Percentiles rank a stretch among this genome's conserved stretches.
Conservation (phyloP, 2,329 filamentous ascomycete genomes). For the Paraphoma sp. region DNA sequence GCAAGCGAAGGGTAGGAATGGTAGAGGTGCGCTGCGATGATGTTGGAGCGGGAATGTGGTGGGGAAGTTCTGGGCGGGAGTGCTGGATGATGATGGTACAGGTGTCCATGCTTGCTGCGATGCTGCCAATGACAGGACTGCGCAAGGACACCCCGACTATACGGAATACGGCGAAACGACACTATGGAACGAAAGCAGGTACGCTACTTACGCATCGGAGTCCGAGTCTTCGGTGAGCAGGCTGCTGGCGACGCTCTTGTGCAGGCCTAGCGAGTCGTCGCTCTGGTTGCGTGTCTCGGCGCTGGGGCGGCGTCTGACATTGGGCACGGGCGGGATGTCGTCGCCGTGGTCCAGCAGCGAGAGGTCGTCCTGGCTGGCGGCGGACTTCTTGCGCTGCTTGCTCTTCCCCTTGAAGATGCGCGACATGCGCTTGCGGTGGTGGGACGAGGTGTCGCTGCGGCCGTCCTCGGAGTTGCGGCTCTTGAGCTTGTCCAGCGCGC, state of each 20-base stretch:
- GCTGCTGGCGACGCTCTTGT: constrained; percentile 56
- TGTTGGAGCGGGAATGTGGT: constrained; percentile 20
- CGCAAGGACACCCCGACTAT: constrained; percentile 4
- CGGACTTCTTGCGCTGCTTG: constrained; percentile 34
- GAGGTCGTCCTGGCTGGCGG: constrained; percentile 37
- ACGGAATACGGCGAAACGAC: constrained; percentile 11
- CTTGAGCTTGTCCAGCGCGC: constrained; percentile 49
- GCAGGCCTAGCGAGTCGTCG: constrained; percentile 51
- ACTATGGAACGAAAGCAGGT: constrained; percentile 8
- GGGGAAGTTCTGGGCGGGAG: constrained; percentile 23
- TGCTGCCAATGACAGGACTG: neutral
- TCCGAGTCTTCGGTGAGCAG: constrained; percentile 61
- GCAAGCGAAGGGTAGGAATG: constrained; percentile 13
- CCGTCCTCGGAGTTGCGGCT: constrained; percentile 50
- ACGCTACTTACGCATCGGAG: constrained; percentile 54
- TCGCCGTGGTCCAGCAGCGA: constrained; percentile 26
- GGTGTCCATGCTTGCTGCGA: constrained; percentile 26
- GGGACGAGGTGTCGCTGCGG: constrained; percentile 49
- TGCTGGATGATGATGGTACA: constrained; percentile 23
- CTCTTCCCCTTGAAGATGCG: constrained; percentile 60
- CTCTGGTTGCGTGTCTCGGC: constrained; percentile 35
- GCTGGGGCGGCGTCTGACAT: constrained; percentile 17
- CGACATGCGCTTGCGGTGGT: constrained; percentile 55
- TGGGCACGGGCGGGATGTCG: constrained; percentile 31
- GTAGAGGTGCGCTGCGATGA: constrained; percentile 15